Evolutionary conservation across 345 rosid genomes (phyloP), one percentile per base, ranked within the genome.

Genomic region (Limnanthes douglasii): DNA sequence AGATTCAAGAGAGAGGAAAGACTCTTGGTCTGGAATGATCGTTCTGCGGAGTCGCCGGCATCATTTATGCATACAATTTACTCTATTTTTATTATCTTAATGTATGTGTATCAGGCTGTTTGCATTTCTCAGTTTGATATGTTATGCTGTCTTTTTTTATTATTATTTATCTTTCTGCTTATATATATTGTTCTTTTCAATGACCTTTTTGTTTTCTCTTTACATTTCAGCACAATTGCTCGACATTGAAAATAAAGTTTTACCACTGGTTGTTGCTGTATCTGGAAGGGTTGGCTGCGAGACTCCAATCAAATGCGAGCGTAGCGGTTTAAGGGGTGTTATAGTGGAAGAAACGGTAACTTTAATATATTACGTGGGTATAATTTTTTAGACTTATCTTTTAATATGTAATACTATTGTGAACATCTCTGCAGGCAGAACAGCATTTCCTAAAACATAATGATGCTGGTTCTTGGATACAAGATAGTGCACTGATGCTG

Each of bases 381-480:
- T 11, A n/a, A 38, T 37, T 9, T 21, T n/a, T 12, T 4, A 3
- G 5, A 24, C 17, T 20, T 39, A 34, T 49, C 18, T 5, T 1
- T 11, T 36, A 11, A 9, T 18, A 46, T 36, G 22, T 33, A 9
- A 39, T 6, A 18, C 4, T 40, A 15, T 10, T 47, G 22, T 43
- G 34, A 18, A 20, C 43, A 6, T 37, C 34, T 19, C 25, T 41
- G 55, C 71, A 86, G 94, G 92, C 69, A 9, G 92, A 75, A 34
- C 81, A 70, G 19, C 82, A 78, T 34, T 71, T 78, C 31, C 50
- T 86, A 26, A 86, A 70, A 50, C 92, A 77, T 65, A 86, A 78
- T 39, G 93, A 80, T 69, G 66, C 71, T 14, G 85, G 93, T 28
- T 78, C 93, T 25, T 86, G 94, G 97, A 73, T 81, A 47, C 75